Evolutionary conservation across 257 asterid genomes (phyloP), one percentile per base, ranked within the genome.

Genomic region (Scutellaria minor): DNA sequence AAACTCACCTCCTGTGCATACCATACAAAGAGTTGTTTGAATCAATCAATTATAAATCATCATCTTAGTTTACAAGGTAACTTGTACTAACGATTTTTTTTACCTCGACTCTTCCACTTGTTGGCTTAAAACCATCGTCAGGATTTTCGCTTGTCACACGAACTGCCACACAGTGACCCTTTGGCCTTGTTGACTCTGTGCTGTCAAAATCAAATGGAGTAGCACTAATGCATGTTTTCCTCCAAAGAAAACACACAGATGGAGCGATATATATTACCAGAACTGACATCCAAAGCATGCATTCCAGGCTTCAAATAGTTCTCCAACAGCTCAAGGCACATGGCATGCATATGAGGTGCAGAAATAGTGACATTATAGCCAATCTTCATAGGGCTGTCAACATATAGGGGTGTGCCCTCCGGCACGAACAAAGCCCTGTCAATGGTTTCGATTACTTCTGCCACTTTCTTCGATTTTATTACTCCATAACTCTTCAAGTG

Each of bases 71-170:
- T 27, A 62, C 5, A 78, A 51, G 12, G 24, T 73, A 66, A 71
- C 20, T n/a, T n/a, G n/a, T n/a, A n/a, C n/a, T n/a, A n/a, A n/a
- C n/a, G n/a, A n/a, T n/a, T n/a, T 39, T 4, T 46, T 70, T 66
- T 64, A 95, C 99, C 99, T 90, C 97, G 39, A 95, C 97, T 92
- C 93, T 88, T 77, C 99, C 99, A 83, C 99, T 73, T 42, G 99
- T 95, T 58, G 99, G 99, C 89, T 95, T 95, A 80, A 95, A 95
- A 42, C 99, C 99, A 80, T 95, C 99, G 84, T 95, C 98, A 31
- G 99, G 99, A 83, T 95, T 98, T 84, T 95, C 99, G 74, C 99
- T 95, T 44, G 99, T 95, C 74, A 95, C 98, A 53, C 99, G 98
- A 54, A 95, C 98, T 14, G 99, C 99, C 45, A 95, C 92, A 80